Evolutionary conservation across 164 flowering plant species (phyloP).

Genomic region (Berberis vulgaris): DNA sequence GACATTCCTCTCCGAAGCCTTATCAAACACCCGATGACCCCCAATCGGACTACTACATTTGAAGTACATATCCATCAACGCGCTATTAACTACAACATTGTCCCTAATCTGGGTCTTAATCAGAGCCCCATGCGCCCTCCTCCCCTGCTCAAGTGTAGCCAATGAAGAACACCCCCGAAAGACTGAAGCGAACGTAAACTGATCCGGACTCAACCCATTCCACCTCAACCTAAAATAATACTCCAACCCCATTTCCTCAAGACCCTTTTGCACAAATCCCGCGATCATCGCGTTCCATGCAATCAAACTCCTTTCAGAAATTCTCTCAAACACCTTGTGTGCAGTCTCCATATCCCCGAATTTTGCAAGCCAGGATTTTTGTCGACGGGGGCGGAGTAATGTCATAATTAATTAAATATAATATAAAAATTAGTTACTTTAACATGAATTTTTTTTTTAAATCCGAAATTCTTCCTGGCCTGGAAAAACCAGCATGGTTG

Average conservation of each 20-base stretch:
- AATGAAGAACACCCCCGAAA: conserved; percentile 64
- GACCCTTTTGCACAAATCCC: conserved; percentile 63
- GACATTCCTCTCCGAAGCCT: conserved; percentile 45
- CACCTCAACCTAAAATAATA: conserved; percentile 48
- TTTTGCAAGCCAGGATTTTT: no score
- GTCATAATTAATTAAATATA: no score
- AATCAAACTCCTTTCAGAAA: conserved; percentile 29
- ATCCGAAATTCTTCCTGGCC: no score
- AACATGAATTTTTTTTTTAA: no score
- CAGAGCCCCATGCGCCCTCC: conserved; percentile 50
- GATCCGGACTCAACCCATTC: conserved; percentile 52
- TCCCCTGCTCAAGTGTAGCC: conserved; percentile 61
- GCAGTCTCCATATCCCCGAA: conserved; percentile 28
- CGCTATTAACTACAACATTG: conserved; percentile 69
- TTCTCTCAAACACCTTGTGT: conserved; percentile 29
- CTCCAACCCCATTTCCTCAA: conserved; percentile 39
- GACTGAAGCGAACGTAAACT: conserved; percentile 71
- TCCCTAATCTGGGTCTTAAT: conserved; percentile 39
- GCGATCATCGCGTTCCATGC: conserved; percentile 76
- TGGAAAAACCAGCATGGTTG: no score
- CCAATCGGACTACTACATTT: conserved; percentile 53
- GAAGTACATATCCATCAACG: conserved; percentile 82
- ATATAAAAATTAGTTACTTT: no score
- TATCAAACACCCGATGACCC: conserved; percentile 47
- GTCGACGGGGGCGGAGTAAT: no score